A percentile compares a stretch with the other conserved stretches of the same genome.
These are phyloP conservation scores for Dipodascopsis uninucleata DNA, from an alignment of 805 yeast species.

Conservation along the genomic window DNA sequence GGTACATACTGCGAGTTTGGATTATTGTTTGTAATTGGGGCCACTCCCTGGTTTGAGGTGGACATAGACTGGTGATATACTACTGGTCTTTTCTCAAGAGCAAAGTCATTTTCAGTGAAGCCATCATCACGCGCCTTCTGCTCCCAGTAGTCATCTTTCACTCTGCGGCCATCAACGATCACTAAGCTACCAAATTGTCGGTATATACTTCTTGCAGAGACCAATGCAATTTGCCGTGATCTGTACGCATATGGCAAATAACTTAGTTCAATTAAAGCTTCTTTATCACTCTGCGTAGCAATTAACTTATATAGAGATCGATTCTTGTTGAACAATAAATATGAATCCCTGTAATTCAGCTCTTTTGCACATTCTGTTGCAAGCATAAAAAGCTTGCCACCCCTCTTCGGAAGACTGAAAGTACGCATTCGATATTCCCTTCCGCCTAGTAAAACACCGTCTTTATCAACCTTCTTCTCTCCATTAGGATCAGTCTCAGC, in stretches of 20 bases:
- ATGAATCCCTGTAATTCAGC: conserved; percentile 48
- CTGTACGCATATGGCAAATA: conserved; percentile 35
- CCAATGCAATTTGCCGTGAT: conserved; percentile 37
- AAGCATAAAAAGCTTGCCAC: conserved; percentile 41
- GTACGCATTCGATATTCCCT: conserved; percentile 42
- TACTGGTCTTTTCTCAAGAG: conserved; percentile 33
- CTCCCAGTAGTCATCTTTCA: conserved; percentile 58
- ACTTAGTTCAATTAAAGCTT: conserved; percentile 37
- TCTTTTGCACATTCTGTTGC: conserved; percentile 43
- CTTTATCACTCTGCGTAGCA: conserved; percentile 40
- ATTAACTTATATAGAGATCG: conserved; percentile 39
- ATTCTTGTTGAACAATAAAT: conserved; percentile 46
- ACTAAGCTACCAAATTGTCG: conserved; percentile 51
- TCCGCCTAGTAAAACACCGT: conserved; percentile 42
- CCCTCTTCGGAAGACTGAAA: conserved; percentile 42
- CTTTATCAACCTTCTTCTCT: conserved; percentile 43
- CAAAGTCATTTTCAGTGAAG: conserved; percentile 46
- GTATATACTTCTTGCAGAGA: conserved; percentile 46
- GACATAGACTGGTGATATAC: background rate
- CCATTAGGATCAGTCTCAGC: conserved; percentile 42
- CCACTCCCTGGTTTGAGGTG: conserved; percentile 5
- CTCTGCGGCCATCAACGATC: conserved; percentile 46
- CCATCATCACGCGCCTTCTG: conserved; percentile 42
- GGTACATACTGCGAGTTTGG: conserved; percentile 7
- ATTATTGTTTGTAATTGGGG: conserved; percentile 2